These are phyloP conservation scores for Pueraria montana DNA, from an alignment of 306 rosid genomes.

Conservation along the genomic window DNA sequence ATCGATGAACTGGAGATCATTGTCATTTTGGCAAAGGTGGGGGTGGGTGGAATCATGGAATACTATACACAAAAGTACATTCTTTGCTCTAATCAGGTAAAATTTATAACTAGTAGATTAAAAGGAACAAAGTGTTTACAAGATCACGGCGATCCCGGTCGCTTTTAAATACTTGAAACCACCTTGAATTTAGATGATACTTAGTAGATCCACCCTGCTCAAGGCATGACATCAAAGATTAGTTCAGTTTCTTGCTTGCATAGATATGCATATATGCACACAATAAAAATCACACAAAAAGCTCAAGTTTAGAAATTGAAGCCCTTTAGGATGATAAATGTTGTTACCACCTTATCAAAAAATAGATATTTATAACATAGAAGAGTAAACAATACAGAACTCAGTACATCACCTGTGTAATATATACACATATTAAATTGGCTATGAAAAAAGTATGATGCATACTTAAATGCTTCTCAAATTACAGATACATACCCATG, in stretches of 20 bases:
- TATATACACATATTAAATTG: constrained; percentile 14
- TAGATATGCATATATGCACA: constrained; percentile 15
- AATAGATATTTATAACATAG: constrained; percentile 25
- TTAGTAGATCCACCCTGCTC: constrained; percentile 92
- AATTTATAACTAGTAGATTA: constrained; percentile 26
- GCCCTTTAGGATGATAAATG: constrained; percentile 20
- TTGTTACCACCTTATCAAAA: constrained; percentile 16
- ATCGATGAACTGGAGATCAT: background rate
- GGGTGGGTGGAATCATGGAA: constrained; percentile 6
- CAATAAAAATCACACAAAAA: constrained; percentile 35
- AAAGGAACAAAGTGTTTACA: constrained; percentile 57
- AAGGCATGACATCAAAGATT: constrained; percentile 49
- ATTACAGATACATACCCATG: background rate
- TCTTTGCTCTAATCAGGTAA: constrained; percentile 12
- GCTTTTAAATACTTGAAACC: constrained; percentile 91
- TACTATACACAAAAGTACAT: constrained; percentile 35
- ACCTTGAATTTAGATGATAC: constrained; percentile 88
- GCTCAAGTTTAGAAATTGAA: constrained; percentile 34
- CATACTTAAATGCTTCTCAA: constrained; percentile 19
- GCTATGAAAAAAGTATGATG: constrained; percentile 23
- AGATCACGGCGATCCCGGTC: constrained; percentile 97
- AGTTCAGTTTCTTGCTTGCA: constrained; percentile 41
- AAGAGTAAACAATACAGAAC: constrained; percentile 37
- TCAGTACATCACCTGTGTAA: background rate
- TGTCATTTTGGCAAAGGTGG: constrained; percentile 12